phyloP scores from a whole-genome alignment of 2,329 filamentous ascomycete species.

The Paracoccidioides lutzii region DNA sequence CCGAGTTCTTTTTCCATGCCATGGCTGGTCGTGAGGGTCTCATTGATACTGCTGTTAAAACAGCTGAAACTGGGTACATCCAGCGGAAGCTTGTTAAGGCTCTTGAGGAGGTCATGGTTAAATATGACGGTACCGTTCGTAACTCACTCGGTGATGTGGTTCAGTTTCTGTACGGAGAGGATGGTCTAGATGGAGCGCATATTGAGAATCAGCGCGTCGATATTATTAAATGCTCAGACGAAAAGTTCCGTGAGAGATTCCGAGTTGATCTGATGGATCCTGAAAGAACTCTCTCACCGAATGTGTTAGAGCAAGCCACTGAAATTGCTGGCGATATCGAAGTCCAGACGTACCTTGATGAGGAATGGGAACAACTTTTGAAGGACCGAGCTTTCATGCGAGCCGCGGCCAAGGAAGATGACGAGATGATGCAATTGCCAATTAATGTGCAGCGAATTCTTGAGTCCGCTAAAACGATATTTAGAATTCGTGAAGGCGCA shows the following conservation, averaged over 20 bases:
- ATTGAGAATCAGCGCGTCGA: constrained; percentile 92
- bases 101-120: constrained; percentile 91
- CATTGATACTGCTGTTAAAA: constrained; percentile 98
- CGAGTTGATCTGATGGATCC: constrained; percentile 75
- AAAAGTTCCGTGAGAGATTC: constrained; percentile 67
- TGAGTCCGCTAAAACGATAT: constrained; percentile 76
- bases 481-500: constrained; percentile 73
- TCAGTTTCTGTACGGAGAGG: constrained; percentile 95
- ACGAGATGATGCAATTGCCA: constrained; percentile 79
- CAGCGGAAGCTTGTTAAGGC: constrained; percentile 97
- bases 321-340: constrained; percentile 80
- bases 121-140: constrained; percentile 92
- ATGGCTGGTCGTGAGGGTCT: constrained; percentile 99
- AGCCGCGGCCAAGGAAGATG: constrained; percentile 58
- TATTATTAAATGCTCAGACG: constrained; percentile 66
- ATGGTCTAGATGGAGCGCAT: constrained; percentile 81
- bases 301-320: constrained; percentile 72
- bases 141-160: constrained; percentile 95
- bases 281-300: constrained; percentile 47
- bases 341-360: constrained; percentile 73
- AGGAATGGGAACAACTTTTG: constrained; percentile 69
- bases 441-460: constrained; percentile 87
- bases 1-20: constrained; percentile 98
- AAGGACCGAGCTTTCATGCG: constrained; percentile 67
- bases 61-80: constrained; percentile 96